Evolutionary conservation across 1,139 yeast genomes (phyloP), one percentile per base, ranked within the genome.

Genomic region (Debaryomyces singareniensis): DNA sequence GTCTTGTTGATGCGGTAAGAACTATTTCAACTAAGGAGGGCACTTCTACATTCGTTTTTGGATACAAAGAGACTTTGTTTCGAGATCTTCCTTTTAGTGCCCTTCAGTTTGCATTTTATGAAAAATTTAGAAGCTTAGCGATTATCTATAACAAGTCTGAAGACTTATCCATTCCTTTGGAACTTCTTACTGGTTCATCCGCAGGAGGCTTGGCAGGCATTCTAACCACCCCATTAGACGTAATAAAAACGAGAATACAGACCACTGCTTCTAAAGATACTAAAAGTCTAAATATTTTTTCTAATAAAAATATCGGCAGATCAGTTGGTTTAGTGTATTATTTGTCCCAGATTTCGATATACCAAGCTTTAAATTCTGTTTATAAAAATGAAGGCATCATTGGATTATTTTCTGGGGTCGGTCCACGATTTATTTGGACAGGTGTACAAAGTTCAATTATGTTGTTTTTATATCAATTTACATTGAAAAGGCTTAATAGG

Each of bases 181-280:
- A 91, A 55, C 60, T 91, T 22, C 43, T 71, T 11, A 86, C 96
- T 0, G 98, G 98, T 34, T 97, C 96, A 0, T 77, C 86, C 0
- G 98, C 98, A 1, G 99, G 99, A 40, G 97, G 96, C 1, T 61
- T 89, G 24, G 95, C 98, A 0, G 98, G 98, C 1, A 73, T 77
- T 0, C 45, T 68, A 28, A 84, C 94, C 1, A 83, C 94, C 0
- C 94, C 94, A 0, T 59, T 87, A 38, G 98, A 91, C 49, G 98
- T 91, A 20, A 80, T 93, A 30, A 91, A 91, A 55, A 91, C 99
- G 1, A 69, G 97, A 44, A 77, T 86, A 29, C 98, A 89, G 56
- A 89, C 97, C 0, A 55, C 67, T 9, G 5, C 16, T n/a, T 20
- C 29, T 9, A 10, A 18, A 20, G 33, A 32, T 13, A 32, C 20